Base-by-base conservation (phyloP, 768 basidiomycete species). In the Rubroboletus pulcherrimus region DNA sequence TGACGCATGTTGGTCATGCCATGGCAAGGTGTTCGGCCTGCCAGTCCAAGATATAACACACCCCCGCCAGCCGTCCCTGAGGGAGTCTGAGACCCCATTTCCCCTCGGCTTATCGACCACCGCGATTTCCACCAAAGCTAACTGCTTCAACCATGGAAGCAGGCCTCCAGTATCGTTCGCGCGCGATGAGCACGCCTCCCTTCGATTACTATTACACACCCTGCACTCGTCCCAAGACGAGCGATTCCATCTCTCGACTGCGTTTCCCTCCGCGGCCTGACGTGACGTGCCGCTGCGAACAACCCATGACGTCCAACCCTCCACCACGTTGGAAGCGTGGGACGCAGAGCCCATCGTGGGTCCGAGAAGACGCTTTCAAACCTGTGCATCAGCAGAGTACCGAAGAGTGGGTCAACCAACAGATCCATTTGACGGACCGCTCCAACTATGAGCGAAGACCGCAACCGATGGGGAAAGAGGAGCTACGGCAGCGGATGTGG, bases 321-420 rank as follows among this genome's bases (percentile, higher is more conserved):
- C 31, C 62, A 42, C 66, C 62, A 42, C 66, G 52, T 5, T 69
- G 72, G 67, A 63, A 67, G 56, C 70, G 68, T 43, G 62, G 66
- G 50, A 61, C 65, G 43, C 62, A 72, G 56, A 65, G 61, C 24
- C 69, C 67, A 53, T 63, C 73, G 29, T 74, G 77, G 75, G 80
- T 80, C 7, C 74, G 77, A 48, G 79, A 84, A 67, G 80, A 81
- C 59, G 70, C 73, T 41, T 66, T 73, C 54, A 73, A 73, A 43
- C 72, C 74, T 53, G 74, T 73, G 54, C 73, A 75, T 57, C 76
- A 73, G 58, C 75, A 74, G 64, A 81, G 77, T 61, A 83, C 82
- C 33, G 81, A 85, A 51, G 77, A 80, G 51, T 89, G 89, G 87
- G 81, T 88, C 47, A 69, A 77, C 45, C 77, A 83, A 60, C 84